phyloP scores from a whole-genome alignment of 1,284 basidiomycete genomes.

The Ustilago cynodontis region DNA sequence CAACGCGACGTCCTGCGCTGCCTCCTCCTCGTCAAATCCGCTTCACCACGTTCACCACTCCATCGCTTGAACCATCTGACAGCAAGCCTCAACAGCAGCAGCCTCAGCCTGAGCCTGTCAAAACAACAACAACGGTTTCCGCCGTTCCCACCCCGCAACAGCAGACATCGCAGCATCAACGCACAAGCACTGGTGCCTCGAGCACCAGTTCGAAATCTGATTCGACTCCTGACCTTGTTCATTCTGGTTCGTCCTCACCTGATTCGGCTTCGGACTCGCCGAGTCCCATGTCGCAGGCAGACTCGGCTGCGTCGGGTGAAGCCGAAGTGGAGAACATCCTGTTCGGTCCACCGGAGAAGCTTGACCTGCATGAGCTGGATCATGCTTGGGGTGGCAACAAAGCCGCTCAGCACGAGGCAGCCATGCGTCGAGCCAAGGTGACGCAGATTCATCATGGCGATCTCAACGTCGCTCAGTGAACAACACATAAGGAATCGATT shows the following conservation, averaged over 20 bases:
- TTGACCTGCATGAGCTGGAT: constrained; percentile 48
- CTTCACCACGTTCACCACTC: constrained; percentile 46
- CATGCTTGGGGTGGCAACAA: constrained; percentile 45
- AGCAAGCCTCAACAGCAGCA: constrained; percentile 11
- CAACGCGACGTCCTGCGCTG: constrained; percentile 36
- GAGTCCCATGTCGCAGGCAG: constrained; percentile 36
- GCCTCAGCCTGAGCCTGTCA: constrained; percentile 22
- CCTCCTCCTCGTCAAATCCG: constrained; percentile 52
- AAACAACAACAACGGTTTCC: constrained; percentile 6
- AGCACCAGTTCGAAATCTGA: constrained; percentile 20
- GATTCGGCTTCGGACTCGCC: constrained; percentile 39
- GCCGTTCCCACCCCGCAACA: constrained; percentile 22
- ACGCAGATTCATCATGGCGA: constrained; percentile 16
- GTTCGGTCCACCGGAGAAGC: constrained; percentile 50
- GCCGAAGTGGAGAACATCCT: constrained; percentile 49
- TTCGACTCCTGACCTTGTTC: constrained; percentile 36
- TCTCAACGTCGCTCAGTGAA: constrained; percentile 15
- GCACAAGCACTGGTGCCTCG: constrained; percentile 12
- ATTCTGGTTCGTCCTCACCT: constrained; percentile 34
- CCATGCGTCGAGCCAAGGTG: constrained; percentile 21
- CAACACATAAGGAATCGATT: background rate
- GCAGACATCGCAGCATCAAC: constrained; percentile 34
- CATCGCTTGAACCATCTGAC: constrained; percentile 25
- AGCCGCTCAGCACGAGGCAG: constrained; percentile 31
- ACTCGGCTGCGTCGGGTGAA: constrained; percentile 25